Conservation (phyloP, 495 filamentous ascomycete genomes). For the Bathelium albidoporum region DNA sequence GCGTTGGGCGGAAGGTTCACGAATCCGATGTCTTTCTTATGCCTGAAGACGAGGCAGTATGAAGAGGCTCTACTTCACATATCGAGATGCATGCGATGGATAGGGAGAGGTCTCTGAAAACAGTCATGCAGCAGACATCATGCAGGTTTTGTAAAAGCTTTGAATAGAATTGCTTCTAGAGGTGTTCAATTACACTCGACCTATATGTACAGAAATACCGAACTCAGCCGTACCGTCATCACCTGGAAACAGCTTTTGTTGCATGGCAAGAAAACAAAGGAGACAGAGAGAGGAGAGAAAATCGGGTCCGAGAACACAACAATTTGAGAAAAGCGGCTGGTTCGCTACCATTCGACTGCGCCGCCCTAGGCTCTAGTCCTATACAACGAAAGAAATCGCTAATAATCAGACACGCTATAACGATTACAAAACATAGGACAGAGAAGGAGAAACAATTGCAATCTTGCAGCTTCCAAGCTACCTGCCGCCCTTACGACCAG, state of each 20-base stretch:
- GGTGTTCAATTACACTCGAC: not conserved
- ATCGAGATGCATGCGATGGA: too few relatives aligned
- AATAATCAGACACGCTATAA: slow-evolving; percentile 2
- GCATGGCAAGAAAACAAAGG: not conserved
- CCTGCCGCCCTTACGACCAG: not conserved
- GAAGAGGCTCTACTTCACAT: too few relatives aligned
- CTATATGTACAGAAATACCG: slow-evolving; percentile 3
- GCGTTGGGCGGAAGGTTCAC: not conserved
- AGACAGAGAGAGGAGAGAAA: not conserved
- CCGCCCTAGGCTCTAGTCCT: not conserved
- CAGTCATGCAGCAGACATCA: too few relatives aligned
- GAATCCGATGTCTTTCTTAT: too few relatives aligned
- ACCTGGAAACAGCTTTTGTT: slow-evolving; percentile 3
- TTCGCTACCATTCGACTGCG: not conserved
- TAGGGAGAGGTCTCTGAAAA: too few relatives aligned
- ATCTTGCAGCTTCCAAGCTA: not conserved
- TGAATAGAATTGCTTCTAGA: not conserved
- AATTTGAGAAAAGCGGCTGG: not conserved
- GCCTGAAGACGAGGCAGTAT: too few relatives aligned
- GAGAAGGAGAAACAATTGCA: not conserved
- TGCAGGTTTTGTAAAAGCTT: too few relatives aligned
- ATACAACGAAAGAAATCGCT: not conserved
- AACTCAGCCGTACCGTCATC: not conserved
- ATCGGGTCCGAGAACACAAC: not conserved
- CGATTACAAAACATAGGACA: not conserved